Base-by-base conservation (phyloP, 2,329 filamentous ascomycete species). In the Fusarium avenaceum region DNA sequence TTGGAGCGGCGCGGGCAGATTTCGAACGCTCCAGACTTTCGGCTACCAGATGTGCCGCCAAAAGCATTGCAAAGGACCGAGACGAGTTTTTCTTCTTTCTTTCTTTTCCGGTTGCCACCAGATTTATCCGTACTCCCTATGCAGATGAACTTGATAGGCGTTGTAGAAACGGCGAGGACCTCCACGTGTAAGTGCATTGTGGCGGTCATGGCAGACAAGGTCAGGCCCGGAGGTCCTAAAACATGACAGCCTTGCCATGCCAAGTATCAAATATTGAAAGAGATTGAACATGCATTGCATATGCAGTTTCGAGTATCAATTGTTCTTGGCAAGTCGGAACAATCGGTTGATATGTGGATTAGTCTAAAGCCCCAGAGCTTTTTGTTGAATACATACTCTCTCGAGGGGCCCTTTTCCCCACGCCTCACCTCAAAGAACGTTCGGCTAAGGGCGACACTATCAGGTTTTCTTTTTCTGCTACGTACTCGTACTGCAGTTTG, bases 21-120 rank as follows among this genome's bases (percentile, higher is more conserved):
- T 61, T 71, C 22, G 71, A 73, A 54, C 64, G 62, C 61, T 73
- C 71, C 50, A 73, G 71, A 72, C 63, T 57, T 51, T 61, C 52
- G 60, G 49, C 17, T 24, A 14, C 45, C 47, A 58, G 33, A 49
- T 52, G 57, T 69, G 51, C 57, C 54, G 46, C 47, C 47, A 48
- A 51, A 43, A 40, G n/a, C 26, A 33, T 45, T 47, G 45, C 15
- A 59, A 45, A 33, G 44, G 39, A 51, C 49, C 43, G 60, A 50
- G 43, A 52, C 45, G 55, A 57, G 38, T 69, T 14, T 58, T 71
- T 53, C 40, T 38, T 35, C 35, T 47, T 40, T 39, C 44, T 38
- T 47, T 43, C 47, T 54, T 47, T 39, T 33, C 40, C 49, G 32
- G 46, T 51, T 43, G 28, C 56, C 50, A 56, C 50, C 13, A 26